These are phyloP conservation scores for Lachnum nothofagi DNA, from an alignment of 2,329 filamentous ascomycete genomes.

Conservation along the genomic window DNA sequence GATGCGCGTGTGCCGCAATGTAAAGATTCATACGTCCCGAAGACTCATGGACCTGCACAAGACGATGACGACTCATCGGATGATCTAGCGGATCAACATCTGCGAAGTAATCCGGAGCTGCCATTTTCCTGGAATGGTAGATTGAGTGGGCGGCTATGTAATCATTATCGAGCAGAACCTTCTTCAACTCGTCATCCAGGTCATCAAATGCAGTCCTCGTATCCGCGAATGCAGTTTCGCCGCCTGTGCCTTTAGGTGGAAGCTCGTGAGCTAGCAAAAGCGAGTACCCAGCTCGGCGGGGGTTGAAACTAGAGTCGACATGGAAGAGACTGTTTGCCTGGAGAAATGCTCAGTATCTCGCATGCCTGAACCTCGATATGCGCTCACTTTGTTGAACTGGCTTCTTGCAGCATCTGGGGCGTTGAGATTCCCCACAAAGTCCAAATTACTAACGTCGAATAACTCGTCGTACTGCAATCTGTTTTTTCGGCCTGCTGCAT, in stretches of 20 bases:
- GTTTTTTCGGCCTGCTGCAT: constrained; percentile 30
- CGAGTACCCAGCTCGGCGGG: constrained; percentile 47
- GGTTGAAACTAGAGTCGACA: constrained; percentile 52
- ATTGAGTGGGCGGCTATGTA: constrained; percentile 48
- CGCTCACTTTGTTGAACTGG: constrained; percentile 19
- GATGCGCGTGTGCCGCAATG: constrained; percentile 48
- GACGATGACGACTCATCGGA: constrained; percentile 37
- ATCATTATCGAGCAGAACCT: constrained; percentile 34
- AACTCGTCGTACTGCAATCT: constrained; percentile 46
- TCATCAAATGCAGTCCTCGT: constrained; percentile 47
- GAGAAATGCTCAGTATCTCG: neutral
- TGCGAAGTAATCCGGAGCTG: constrained; percentile 43
- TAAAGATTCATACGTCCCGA: constrained; percentile 49
- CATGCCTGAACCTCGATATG: constrained; percentile 35
- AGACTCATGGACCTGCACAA: constrained; percentile 48
- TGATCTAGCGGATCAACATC: constrained; percentile 36
- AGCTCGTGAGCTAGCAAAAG: constrained; percentile 46
- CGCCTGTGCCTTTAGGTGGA: constrained; percentile 45
- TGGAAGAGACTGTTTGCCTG: constrained; percentile 47
- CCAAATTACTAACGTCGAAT: constrained; percentile 54
- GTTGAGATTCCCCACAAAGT: constrained; percentile 38
- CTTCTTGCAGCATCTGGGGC: constrained; percentile 14
- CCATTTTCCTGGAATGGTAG: constrained; percentile 48
- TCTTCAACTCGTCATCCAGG: constrained; percentile 33
- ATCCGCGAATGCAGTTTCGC: constrained; percentile 50